Evolutionary conservation across 768 basidiomycete genomes (phyloP), one percentile per base, ranked within the genome.

Genomic region (Russula earlei): DNA sequence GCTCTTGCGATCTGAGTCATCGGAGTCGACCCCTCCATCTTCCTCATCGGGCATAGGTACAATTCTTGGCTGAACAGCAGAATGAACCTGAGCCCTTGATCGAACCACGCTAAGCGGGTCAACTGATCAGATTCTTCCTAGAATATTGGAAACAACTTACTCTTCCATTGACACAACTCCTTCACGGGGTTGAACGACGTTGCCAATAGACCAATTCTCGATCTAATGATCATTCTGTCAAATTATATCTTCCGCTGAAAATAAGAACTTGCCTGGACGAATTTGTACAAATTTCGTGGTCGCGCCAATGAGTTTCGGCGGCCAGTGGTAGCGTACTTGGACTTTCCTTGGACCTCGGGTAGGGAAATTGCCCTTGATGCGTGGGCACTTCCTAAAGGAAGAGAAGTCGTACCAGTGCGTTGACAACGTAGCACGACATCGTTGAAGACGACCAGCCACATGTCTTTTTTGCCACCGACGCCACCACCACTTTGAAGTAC

Each of bases 401-500:
- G 67, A 8, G 85, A 87, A 0, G 96, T 99, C 7, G 85, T 85
- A 10, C 96, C 95, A 2, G 85, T 87, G 52, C 90, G 78, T 64
- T 93, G 90, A 68, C 94, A 98, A 44, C 92, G 80, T 36, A 99
- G 71, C 5, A 92, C 85, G 44, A 99, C 95, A 66, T 99, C 96
- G 54, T 93, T 94, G 75, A 99, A 97, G 14, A 85, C 82, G 2
- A 99, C 90, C 52, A 94, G 77, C 96, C 96, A 99, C 42, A 92
- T 66, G 63, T 99, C 95, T 65, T 85, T 84, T 74, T 87, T 89
- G 31, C 85, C 64, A 66, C 84, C 74, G 27, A 79, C 54, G n/a
- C 75, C 76, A 14, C 63, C 74, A 12, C 77, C 69, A 0, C 77
- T 70, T 54, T 83, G 76, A 34, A 96, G 75, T n/a, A 92, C 89